Conservation (phyloP, 345 rosid species). For the Psidium guajava region DNA sequence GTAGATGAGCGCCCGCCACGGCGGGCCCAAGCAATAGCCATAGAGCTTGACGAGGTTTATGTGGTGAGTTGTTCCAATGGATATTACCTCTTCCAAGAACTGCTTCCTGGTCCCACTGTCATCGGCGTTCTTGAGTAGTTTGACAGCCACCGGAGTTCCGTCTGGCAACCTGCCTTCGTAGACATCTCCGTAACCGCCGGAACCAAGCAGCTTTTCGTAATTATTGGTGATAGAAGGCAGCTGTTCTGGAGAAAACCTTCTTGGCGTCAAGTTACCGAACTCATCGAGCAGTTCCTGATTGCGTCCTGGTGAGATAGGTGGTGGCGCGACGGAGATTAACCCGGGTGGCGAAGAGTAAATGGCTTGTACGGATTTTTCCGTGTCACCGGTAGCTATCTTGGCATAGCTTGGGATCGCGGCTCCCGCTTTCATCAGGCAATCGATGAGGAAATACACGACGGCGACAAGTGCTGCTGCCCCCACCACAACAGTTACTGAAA, state of each 20-base stretch:
- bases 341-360: no score
- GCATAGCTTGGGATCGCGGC: constrained; percentile 5
- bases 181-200: constrained; percentile 18
- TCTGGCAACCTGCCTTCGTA: constrained; percentile 6
- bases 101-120: constrained; percentile 8
- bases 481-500: background rate
- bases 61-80: constrained; percentile 26
- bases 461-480: background rate
- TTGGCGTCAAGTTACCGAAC: background rate
- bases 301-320: no score
- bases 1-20: constrained; percentile 13
- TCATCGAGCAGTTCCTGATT: no score
- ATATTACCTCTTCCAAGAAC: constrained; percentile 23
- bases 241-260: constrained; percentile 12
- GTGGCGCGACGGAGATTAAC: no score
- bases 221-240: constrained; percentile 1
- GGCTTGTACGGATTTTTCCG: background rate
- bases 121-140: constrained; percentile 1
- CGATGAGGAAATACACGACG: background rate
- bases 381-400: background rate
- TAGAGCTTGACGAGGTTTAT: constrained; percentile 13
- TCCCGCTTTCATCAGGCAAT: constrained; percentile 11
- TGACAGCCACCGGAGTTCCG: constrained; percentile 11
- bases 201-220: constrained; percentile 9
- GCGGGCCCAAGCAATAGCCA: constrained; percentile 20